Percentiles rank a stretch among this genome's conserved stretches.
Evolutionary conservation across 495 filamentous ascomycete genomes (phyloP).

Genomic region (Parmelia sp.): DNA sequence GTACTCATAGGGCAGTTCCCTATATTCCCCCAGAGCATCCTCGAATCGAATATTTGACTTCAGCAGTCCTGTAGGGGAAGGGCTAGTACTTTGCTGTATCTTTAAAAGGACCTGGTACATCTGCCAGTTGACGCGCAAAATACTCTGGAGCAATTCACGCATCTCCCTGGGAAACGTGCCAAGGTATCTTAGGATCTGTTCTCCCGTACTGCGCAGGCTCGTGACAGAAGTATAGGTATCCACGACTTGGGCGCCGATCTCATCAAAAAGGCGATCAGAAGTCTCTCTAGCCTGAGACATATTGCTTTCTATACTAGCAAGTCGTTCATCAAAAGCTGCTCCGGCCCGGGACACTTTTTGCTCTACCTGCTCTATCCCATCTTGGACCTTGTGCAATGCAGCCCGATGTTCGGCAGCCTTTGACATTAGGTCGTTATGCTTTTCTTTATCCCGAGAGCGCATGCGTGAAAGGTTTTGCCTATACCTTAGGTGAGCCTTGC

Average conservation of each 20-base stretch:
- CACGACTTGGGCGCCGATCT: no score
- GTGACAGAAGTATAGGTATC: conserved; percentile 5
- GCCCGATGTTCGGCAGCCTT: conserved; percentile 13
- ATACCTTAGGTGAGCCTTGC: background rate
- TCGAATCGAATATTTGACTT: conserved; percentile 28
- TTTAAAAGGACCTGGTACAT: conserved; percentile 24
- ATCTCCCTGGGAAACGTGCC: conserved; percentile 24
- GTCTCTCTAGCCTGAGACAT: no score
- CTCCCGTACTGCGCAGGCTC: conserved; percentile 18
- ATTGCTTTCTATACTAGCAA: no score
- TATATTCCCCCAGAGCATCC: conserved; percentile 26
- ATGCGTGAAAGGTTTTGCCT: conserved; percentile 19
- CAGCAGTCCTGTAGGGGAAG: conserved; percentile 8
- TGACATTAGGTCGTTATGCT: conserved; percentile 17
- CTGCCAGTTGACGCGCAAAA: conserved; percentile 23
- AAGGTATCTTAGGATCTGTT: conserved; percentile 20
- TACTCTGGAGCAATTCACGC: conserved; percentile 14
- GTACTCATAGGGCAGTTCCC: conserved; percentile 25
- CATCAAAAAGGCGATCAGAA: no score
- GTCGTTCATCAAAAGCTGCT: conserved; percentile 8
- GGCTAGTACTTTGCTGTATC: conserved; percentile 19
- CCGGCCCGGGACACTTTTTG: no score
- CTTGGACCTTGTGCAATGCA: conserved; percentile 2
- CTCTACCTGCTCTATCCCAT: no score
- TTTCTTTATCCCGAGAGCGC: background rate